Base-by-base conservation (phyloP, 2,329 filamentous ascomycete genomes). In the Aureobasidium sp. region DNA sequence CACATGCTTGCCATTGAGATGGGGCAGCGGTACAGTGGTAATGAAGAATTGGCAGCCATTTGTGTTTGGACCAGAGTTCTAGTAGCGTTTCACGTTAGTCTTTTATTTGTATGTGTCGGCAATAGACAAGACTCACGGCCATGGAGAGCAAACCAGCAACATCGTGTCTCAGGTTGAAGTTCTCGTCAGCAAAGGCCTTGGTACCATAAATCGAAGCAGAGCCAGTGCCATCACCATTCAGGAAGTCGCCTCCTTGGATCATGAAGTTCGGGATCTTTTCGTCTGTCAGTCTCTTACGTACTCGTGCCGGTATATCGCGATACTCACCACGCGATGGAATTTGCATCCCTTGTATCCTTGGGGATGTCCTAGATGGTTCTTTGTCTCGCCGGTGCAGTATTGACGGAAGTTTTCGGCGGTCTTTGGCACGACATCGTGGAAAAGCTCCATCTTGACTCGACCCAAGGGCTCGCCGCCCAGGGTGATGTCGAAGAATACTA, bases 11-110 rank as follows among this genome's bases (percentile, higher is more conserved):
- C 84, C 84, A 76, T 97, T 89, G 29, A 99, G 79, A 72, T 95
- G 95, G 1, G 91, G 90, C 0, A 93, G 94, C 5, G 89, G 82
- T 1, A 88, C 88, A 0, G 90, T 94, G 2, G 92, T 97, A 78
- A 97, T 93, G 81, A 99, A 99, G 81, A 99, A 99, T 72, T 97
- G 94, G 64, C 86, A 91, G 41, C 94, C 94, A 75, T 97, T 97
- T 67, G 90, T 93, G 76, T 97, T 89, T 60, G 90, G 89, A 0
- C 93, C 93, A 31, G 89, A 89, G 73, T 97, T 97, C 88, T 94
- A 65, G 36, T 36, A 45, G 17, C 9, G 31, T 6, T 22, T 6
- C 20, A 45, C 15, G 36, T 61, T 31, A 55, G 51, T 31, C n/a
- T 27, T 49, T 2, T 31, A 3, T 12, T 27, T 11, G 17, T 36